These are phyloP conservation scores for Lithocarpus polystachyus DNA, from an alignment of 306 rosid species.

Conservation along the genomic window DNA sequence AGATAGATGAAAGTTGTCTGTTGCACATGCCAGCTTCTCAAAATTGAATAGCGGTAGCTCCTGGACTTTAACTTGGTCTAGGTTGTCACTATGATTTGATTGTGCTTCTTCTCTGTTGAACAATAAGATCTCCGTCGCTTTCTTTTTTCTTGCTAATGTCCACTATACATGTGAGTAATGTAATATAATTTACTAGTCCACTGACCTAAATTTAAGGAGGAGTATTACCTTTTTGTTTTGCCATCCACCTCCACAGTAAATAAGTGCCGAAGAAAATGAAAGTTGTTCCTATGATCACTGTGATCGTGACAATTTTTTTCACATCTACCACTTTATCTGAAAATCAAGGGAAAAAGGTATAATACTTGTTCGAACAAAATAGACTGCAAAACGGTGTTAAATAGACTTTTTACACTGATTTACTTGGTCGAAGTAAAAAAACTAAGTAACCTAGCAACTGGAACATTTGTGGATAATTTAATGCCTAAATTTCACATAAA, in stretches of 20 bases:
- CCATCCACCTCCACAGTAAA: not conserved
- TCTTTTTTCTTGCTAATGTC: not conserved
- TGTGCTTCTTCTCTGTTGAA: not conserved
- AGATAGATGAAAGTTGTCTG: conserved; percentile 28
- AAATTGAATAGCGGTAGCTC: not conserved
- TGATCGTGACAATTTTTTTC: conserved; percentile 10
- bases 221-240: conserved; percentile 11
- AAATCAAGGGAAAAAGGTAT: not conserved
- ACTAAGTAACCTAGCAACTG: not conserved
- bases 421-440: not conserved
- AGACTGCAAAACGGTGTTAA: too few relatives aligned
- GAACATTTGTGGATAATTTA: not conserved
- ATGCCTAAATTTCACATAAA: not conserved
- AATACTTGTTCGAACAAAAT: not conserved
- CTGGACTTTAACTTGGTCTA: not conserved
- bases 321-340: not conserved
- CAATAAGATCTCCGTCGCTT: not conserved
- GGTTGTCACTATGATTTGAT: not conserved
- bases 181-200: not conserved
- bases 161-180: not conserved
- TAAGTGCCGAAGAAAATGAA: not conserved
- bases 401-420: not conserved
- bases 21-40: not conserved
- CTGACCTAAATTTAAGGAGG: conserved; percentile 16
- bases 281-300: not conserved